Evolutionary conservation across 2,329 filamentous ascomycete genomes (phyloP).

Genomic region (Cryphonectria naterciae): DNA sequence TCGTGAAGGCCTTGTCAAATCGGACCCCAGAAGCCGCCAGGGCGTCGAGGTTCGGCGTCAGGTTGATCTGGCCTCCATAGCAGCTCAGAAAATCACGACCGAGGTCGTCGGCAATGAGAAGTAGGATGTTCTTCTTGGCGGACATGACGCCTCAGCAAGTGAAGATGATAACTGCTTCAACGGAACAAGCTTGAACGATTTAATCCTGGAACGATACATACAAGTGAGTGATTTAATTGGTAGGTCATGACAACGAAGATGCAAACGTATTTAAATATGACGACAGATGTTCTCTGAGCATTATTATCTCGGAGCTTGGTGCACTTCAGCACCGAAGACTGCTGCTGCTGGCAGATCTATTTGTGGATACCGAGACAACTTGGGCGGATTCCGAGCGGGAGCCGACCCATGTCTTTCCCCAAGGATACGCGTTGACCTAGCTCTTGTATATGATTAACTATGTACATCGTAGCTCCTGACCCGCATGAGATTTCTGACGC

Average conservation of each 20-base stretch:
- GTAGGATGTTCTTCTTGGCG: constrained; percentile 7
- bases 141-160: neutral
- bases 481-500: too few species aligned
- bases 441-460: neutral
- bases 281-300: neutral
- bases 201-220: neutral
- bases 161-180: neutral
- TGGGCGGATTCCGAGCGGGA: neutral
- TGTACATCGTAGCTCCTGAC: neutral
- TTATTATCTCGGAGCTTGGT: neutral
- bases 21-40: constrained; percentile 41
- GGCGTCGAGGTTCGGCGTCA: constrained; percentile 45
- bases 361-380: neutral
- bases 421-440: neutral
- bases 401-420: neutral
- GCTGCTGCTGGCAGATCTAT: neutral
- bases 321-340: neutral
- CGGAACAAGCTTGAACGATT: neutral
- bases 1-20: constrained; percentile 47
- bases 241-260: neutral
- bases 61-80: constrained; percentile 34
- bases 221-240: neutral
- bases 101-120: constrained; percentile 13
- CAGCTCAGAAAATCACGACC: neutral
- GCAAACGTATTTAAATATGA: neutral